A percentile compares a stretch with the other conserved stretches of the same genome.
phyloP scores from a whole-genome alignment of 805 yeast genomes.

The Candida ascalaphidarum region DNA sequence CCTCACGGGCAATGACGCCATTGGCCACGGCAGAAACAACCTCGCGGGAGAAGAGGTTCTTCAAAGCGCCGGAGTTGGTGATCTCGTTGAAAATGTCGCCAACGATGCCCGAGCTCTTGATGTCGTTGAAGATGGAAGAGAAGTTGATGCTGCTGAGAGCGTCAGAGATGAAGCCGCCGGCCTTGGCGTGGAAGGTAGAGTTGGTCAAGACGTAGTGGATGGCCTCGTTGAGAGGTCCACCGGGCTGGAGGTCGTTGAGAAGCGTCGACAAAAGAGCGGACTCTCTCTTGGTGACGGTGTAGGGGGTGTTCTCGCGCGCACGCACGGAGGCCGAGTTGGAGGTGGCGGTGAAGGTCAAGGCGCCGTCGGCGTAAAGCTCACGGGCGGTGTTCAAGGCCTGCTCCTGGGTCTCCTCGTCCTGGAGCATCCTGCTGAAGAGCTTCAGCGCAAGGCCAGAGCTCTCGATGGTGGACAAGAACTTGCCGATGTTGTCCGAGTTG shows the following conservation, averaged over 20 bases:
- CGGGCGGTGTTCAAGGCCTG: too few species aligned
- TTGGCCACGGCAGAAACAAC: neutral
- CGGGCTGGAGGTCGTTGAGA: slow-evolving; percentile 12
- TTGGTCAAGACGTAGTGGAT: slow-evolving; percentile 15
- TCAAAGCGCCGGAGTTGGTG: slow-evolving; percentile 7
- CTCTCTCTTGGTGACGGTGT: slow-evolving; percentile 9
- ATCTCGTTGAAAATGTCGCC: slow-evolving; percentile 6
- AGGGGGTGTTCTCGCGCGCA: too few species aligned
- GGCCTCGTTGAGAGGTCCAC: slow-evolving; percentile 13
- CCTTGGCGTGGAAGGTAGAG: slow-evolving; percentile 10
- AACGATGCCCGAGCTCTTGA: slow-evolving; percentile 19
- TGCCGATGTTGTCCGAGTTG: too few species aligned
- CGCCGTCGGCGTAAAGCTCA: too few species aligned
- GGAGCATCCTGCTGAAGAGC: too few species aligned
- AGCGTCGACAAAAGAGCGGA: slow-evolving; percentile 9
- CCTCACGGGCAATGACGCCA: neutral
- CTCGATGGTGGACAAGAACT: slow-evolving; percentile 1
- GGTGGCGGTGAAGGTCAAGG: too few species aligned
- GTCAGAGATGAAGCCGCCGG: slow-evolving; percentile 10
- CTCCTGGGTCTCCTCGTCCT: too few species aligned
- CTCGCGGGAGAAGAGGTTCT: slow-evolving; percentile 3
- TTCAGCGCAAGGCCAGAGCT: too few species aligned
- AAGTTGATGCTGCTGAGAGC: slow-evolving; percentile 15
- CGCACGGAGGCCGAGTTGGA: too few species aligned
- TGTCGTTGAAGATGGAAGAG: slow-evolving; percentile 10